These are phyloP conservation scores for Solanum sparsipilum DNA, from an alignment of 257 asterid species.

Conservation along the genomic window DNA sequence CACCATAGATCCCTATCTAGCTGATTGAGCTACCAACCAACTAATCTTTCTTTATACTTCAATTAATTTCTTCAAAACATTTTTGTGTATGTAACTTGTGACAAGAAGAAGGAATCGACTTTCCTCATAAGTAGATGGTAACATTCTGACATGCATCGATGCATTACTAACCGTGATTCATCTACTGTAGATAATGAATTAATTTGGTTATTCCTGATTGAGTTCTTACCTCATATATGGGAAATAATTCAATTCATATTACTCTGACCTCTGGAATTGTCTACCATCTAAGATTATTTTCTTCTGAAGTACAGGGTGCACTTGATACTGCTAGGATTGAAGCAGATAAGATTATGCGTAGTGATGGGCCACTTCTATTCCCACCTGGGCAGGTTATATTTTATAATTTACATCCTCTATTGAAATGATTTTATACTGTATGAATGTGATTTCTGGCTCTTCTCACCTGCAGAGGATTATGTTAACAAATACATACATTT, in stretches of 20 bases:
- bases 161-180: background rate
- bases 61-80: background rate
- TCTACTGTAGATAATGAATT: background rate
- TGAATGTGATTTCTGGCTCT: background rate
- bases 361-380: constrained; percentile 84
- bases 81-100: background rate
- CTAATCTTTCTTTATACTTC: background rate
- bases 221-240: background rate
- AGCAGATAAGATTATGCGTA: constrained; percentile 81
- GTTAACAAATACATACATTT: background rate
- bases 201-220: background rate
- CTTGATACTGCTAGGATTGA: constrained; percentile 61
- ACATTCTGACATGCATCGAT: background rate
- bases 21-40: background rate
- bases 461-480: background rate
- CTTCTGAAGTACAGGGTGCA: constrained; percentile 30
- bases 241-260: background rate
- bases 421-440: background rate
- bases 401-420: background rate
- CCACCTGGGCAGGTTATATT: constrained; percentile 86
- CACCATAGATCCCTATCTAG: background rate
- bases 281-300: background rate
- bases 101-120: background rate
- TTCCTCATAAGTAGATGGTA: background rate
- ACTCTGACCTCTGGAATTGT: background rate